These are phyloP conservation scores for Venturia aucupariae DNA, from an alignment of 2,329 filamentous ascomycete species.

Conservation along the genomic window DNA sequence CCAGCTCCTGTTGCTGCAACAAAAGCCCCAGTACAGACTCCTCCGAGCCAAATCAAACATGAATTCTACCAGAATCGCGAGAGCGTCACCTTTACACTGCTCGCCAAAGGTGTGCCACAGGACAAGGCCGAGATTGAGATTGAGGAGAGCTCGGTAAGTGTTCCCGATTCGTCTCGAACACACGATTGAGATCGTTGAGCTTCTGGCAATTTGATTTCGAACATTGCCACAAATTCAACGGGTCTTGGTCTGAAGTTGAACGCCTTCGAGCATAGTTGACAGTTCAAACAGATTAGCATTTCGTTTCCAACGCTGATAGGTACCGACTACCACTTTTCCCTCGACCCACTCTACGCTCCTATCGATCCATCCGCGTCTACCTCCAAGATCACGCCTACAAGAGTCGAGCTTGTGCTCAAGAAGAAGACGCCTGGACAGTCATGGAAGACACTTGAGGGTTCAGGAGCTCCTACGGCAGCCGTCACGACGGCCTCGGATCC, in stretches of 20 bases:
- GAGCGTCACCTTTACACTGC: slow-evolving; percentile 54
- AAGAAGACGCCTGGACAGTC: slow-evolving; percentile 59
- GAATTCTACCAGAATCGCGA: slow-evolving; percentile 60
- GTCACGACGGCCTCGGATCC: slow-evolving; percentile 12
- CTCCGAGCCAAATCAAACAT: slow-evolving; percentile 52
- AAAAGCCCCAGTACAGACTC: slow-evolving; percentile 27
- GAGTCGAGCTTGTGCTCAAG: slow-evolving; percentile 66
- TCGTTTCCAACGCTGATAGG: slow-evolving; percentile 48
- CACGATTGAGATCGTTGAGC: background rate
- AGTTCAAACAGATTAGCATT: slow-evolving; percentile 38
- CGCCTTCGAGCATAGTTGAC: background rate
- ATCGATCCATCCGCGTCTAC: slow-evolving; percentile 55
- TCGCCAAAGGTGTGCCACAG: slow-evolving; percentile 54
- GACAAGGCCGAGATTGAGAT: slow-evolving; percentile 47
- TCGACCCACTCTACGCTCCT: slow-evolving; percentile 57
- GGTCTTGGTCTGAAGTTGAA: background rate
- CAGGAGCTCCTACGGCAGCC: slow-evolving; percentile 21
- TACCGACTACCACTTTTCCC: slow-evolving; percentile 50
- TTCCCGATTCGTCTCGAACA: too few species aligned
- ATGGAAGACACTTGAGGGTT: slow-evolving; percentile 54
- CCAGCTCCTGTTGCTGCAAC: slow-evolving; percentile 14
- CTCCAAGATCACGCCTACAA: slow-evolving; percentile 60
- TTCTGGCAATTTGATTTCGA: background rate
- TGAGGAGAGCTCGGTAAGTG: slow-evolving; percentile 36
- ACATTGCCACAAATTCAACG: background rate